Conservation (phyloP, 306 rosid species). For the Albizia julibrissin region DNA sequence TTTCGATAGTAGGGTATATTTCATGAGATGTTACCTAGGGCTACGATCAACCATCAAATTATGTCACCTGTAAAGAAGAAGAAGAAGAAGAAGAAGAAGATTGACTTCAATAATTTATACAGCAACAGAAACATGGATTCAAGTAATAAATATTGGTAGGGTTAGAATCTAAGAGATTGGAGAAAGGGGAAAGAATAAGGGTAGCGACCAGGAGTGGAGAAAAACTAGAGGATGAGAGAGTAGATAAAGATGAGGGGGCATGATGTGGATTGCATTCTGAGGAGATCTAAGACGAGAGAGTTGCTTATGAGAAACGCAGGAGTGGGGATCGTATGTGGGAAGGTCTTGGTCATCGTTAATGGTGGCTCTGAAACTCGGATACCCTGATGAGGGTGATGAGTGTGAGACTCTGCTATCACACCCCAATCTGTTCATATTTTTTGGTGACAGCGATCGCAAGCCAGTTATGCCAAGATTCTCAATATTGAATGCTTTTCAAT, state of each 20-base stretch:
- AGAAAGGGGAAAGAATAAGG: background rate
- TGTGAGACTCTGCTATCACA: conserved; percentile 27
- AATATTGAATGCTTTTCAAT: background rate
- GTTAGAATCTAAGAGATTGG: too few species aligned
- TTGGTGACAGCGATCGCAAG: background rate
- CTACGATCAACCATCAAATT: conserved; percentile 15
- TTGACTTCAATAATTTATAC: background rate
- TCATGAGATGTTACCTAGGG: background rate
- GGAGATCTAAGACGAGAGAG: conserved; percentile 63
- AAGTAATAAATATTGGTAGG: too few species aligned
- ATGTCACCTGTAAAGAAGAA: background rate
- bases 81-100: background rate
- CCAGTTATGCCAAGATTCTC: background rate
- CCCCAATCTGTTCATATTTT: conserved; percentile 49
- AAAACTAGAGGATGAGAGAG: conserved; percentile 87
- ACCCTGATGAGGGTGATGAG: conserved; percentile 9
- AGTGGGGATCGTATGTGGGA: conserved; percentile 77
- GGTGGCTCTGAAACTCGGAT: conserved; percentile 16
- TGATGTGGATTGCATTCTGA: conserved; percentile 65
- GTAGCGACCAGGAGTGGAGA: conserved; percentile 51
- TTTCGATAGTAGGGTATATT: background rate
- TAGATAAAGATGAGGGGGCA: conserved; percentile 78
- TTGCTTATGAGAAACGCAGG: conserved; percentile 61
- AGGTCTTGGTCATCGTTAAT: conserved; percentile 41
- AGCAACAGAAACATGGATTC: too few species aligned